Evolutionary conservation across 352 stramenopile species (phyloP).

Genomic region (Plasmopara halstedii): DNA sequence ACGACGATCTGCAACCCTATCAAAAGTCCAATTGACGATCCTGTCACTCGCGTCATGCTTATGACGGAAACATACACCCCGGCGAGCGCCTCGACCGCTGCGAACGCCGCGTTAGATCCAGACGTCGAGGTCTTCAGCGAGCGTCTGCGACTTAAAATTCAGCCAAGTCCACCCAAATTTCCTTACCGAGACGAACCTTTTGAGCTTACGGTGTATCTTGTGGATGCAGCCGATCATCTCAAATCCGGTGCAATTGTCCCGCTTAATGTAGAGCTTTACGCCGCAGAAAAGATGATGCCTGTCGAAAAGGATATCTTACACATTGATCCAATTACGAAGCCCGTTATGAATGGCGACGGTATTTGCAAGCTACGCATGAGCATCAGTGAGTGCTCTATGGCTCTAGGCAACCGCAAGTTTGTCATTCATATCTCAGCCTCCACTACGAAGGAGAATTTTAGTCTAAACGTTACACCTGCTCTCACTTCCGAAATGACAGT

Average conservation of each 20-base stretch:
- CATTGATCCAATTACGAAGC: slow-evolving; percentile 71
- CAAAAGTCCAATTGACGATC: slow-evolving; percentile 5
- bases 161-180: slow-evolving; percentile 78
- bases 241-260: slow-evolving; percentile 73
- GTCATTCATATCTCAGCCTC: slow-evolving; percentile 69
- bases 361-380: slow-evolving; percentile 78
- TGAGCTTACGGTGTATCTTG: slow-evolving; percentile 81
- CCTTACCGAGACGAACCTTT: slow-evolving; percentile 82
- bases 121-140: slow-evolving; percentile 54
- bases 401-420: slow-evolving; percentile 82
- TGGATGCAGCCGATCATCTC: slow-evolving; percentile 72
- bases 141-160: slow-evolving; percentile 72
- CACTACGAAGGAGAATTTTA: slow-evolving; percentile 39
- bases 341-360: slow-evolving; percentile 72
- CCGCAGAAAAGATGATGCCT: slow-evolving; percentile 74
- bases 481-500: slow-evolving; percentile 78
- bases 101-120: slow-evolving; percentile 30
- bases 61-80: slow-evolving; percentile 56
- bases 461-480: slow-evolving; percentile 44
- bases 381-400: slow-evolving; percentile 81
- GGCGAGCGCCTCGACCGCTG: slow-evolving; percentile 16
- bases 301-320: slow-evolving; percentile 75
- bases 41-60: slow-evolving; percentile 29
- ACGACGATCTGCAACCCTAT: slow-evolving; percentile 4
- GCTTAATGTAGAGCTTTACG: slow-evolving; percentile 76